Conservation (phyloP, 2,329 filamentous ascomycete species). For the Ceratocystis harringtonii region DNA sequence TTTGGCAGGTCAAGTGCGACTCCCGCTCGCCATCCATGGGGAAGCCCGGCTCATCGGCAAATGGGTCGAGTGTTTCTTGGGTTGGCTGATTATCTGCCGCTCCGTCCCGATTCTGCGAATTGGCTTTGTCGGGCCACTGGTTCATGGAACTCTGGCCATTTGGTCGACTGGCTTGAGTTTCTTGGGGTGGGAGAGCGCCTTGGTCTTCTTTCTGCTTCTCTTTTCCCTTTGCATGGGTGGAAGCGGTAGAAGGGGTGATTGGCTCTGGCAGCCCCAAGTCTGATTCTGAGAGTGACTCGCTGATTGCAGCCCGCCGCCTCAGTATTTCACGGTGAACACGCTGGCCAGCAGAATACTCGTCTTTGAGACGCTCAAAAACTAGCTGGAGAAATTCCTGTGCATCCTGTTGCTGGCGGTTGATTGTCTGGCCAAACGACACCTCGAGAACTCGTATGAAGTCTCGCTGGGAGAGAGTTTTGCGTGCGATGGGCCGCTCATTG, state of each 20-base stretch:
- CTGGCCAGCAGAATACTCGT: slow-evolving; percentile 80
- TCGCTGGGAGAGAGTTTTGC: slow-evolving; percentile 82
- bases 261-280: slow-evolving; percentile 19
- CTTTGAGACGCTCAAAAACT: slow-evolving; percentile 76
- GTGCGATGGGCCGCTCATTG: slow-evolving; percentile 85
- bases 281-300: slow-evolving; percentile 18
- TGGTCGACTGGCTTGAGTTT: too few species aligned
- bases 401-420: slow-evolving; percentile 91
- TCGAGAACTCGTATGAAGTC: slow-evolving; percentile 74
- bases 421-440: slow-evolving; percentile 71
- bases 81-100: background rate
- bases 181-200: background rate
- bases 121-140: slow-evolving; percentile 2
- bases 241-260: too few species aligned
- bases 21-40: slow-evolving; percentile 85
- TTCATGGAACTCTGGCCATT: too few species aligned
- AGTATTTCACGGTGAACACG: slow-evolving; percentile 35
- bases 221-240: too few species aligned
- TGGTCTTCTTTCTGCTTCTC: too few species aligned
- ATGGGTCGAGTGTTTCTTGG: background rate
- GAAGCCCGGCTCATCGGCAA: slow-evolving; percentile 51
- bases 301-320: background rate
- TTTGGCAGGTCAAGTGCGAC: slow-evolving; percentile 87
- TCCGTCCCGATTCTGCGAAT: slow-evolving; percentile 9
- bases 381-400: slow-evolving; percentile 95